Percentiles rank a stretch among this genome's conserved stretches.
Evolutionary conservation across 1,284 basidiomycete species (phyloP).

Genomic region (Exsudoporus floridanus): DNA sequence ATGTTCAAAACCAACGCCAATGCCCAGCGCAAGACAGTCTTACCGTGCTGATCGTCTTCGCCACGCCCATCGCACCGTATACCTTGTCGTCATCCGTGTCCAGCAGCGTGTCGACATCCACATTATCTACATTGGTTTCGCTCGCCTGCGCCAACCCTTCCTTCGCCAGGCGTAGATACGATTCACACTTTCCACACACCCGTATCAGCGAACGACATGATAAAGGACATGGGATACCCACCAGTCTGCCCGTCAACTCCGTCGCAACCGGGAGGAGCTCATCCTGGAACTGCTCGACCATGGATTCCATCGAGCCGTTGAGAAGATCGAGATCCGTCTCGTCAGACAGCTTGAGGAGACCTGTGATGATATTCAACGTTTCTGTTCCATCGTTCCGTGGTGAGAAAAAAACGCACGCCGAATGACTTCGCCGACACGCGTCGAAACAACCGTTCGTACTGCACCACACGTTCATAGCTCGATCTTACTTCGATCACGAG

Average conservation of each 20-base stretch:
- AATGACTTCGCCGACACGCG: constrained; percentile 84
- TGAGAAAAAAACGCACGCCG: constrained; percentile 54
- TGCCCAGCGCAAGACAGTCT: constrained; percentile 21
- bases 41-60: constrained; percentile 78
- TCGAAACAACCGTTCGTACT: constrained; percentile 74
- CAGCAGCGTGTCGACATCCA: constrained; percentile 52
- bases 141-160: constrained; percentile 59
- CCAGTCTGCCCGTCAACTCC: constrained; percentile 76
- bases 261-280: constrained; percentile 86
- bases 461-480: constrained; percentile 1
- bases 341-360: constrained; percentile 83
- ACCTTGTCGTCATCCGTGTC: constrained; percentile 79
- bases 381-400: not conserved
- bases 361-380: constrained; percentile 37
- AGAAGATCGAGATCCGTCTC: constrained; percentile 89
- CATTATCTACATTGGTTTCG: constrained; percentile 45
- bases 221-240: constrained; percentile 39
- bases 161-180: constrained; percentile 75
- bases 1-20: not conserved
- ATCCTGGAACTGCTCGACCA: constrained; percentile 84
- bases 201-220: constrained; percentile 1
- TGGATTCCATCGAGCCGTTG: constrained; percentile 78
- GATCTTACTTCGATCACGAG: not conserved
- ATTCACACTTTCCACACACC: constrained; percentile 58
- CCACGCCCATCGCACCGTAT: constrained; percentile 80